phyloP scores from a whole-genome alignment of 2,329 filamentous ascomycete species.

The Trichoderma oligosporum region DNA sequence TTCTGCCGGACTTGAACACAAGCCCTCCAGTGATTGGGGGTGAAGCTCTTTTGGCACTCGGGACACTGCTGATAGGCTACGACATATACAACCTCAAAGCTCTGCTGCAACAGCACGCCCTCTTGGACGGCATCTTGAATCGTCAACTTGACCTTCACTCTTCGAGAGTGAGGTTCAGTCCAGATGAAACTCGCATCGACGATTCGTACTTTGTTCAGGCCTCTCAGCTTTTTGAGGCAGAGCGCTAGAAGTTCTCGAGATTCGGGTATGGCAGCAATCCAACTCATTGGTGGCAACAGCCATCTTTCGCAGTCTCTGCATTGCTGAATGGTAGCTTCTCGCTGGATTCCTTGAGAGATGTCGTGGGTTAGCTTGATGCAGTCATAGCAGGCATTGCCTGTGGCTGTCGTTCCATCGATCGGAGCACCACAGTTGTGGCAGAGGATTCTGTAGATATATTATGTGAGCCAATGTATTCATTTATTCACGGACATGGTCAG shows the following conservation, averaged over 20 bases:
- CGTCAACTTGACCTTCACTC: slow-evolving; percentile 92
- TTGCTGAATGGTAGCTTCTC: slow-evolving; percentile 84
- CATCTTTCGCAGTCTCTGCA: slow-evolving; percentile 94
- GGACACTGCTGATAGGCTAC: slow-evolving; percentile 91
- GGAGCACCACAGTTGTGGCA: slow-evolving; percentile 97
- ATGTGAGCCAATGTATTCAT: background rate
- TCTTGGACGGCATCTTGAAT: slow-evolving; percentile 69
- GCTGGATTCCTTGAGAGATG: slow-evolving; percentile 84
- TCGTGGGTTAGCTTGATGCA: slow-evolving; percentile 94
- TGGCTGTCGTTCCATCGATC: slow-evolving; percentile 83
- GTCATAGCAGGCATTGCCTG: slow-evolving; percentile 89
- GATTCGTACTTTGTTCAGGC: slow-evolving; percentile 84
- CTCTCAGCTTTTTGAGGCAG: slow-evolving; percentile 82
- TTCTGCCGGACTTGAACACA: slow-evolving; percentile 95
- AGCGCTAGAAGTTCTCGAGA: slow-evolving; percentile 89
- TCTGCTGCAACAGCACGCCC: slow-evolving; percentile 75
- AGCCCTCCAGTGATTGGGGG: slow-evolving; percentile 91
- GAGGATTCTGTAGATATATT: slow-evolving; percentile 56
- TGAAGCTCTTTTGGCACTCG: slow-evolving; percentile 93
- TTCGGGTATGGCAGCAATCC: slow-evolving; percentile 80
- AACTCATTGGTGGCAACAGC: slow-evolving; percentile 80
- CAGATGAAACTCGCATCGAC: slow-evolving; percentile 96
- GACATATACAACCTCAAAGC: slow-evolving; percentile 90
- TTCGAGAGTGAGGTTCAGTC: slow-evolving; percentile 93
- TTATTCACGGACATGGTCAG: background rate